Percentiles rank a stretch among this genome's conserved stretches.
phyloP scores from a whole-genome alignment of 1,139 yeast species.

The Saccharomycopsis phalli region DNA sequence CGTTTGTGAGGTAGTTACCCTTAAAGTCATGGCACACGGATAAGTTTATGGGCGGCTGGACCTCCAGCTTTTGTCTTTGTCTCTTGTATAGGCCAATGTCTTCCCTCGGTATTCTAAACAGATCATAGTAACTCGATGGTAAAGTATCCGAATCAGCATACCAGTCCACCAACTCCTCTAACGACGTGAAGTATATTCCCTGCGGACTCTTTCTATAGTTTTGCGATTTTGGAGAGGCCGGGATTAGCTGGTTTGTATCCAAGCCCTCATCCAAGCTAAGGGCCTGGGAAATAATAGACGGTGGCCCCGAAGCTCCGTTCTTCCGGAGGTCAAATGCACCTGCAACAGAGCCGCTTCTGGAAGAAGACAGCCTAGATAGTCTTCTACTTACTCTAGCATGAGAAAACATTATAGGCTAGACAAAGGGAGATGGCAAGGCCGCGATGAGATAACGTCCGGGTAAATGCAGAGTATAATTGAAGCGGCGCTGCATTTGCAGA shows the following conservation, averaged over 20 bases:
- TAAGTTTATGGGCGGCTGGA: slow-evolving; percentile 14
- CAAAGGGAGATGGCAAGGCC: background rate
- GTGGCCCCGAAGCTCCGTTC: slow-evolving; percentile 2
- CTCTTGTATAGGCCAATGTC: slow-evolving; percentile 8
- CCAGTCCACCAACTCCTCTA: slow-evolving; percentile 19
- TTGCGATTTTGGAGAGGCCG: background rate
- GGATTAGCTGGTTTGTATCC: background rate
- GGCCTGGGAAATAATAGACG: slow-evolving; percentile 12
- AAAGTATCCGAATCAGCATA: slow-evolving; percentile 6
- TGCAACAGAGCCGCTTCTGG: background rate
- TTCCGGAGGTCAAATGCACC: background rate
- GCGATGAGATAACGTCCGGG: background rate
- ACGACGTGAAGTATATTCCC: slow-evolving; percentile 14
- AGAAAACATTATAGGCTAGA: slow-evolving; percentile 10
- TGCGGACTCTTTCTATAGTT: slow-evolving; percentile 4
- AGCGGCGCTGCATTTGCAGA: background rate
- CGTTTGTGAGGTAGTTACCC: slow-evolving; percentile 29
- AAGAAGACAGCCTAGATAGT: slow-evolving; percentile 10
- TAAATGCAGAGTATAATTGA: background rate
- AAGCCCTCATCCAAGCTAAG: slow-evolving; percentile 4
- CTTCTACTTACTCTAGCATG: slow-evolving; percentile 18
- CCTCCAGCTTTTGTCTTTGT: background rate
- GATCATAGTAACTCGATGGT: slow-evolving; percentile 11
- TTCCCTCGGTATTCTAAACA: slow-evolving; percentile 20
- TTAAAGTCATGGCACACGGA: slow-evolving; percentile 33